phyloP scores from a whole-genome alignment of 257 asterid genomes.

The Cruciata laevipes region DNA sequence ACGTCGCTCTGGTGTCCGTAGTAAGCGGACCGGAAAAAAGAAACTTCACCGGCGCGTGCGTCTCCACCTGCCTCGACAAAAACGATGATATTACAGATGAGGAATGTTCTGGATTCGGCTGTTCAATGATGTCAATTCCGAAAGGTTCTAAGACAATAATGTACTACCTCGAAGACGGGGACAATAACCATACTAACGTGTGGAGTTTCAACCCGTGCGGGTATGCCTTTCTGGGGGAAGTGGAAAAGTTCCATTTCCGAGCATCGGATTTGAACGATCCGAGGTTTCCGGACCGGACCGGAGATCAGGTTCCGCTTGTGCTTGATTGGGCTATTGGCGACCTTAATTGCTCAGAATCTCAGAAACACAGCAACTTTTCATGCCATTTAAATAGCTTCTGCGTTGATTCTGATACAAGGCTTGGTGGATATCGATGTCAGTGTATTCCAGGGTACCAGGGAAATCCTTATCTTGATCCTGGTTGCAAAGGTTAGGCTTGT shows the following conservation, averaged over 20 bases:
- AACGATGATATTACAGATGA: slow-evolving; percentile 29
- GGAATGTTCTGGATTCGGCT: slow-evolving; percentile 44
- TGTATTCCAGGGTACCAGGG: slow-evolving; percentile 50
- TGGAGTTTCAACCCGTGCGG: slow-evolving; percentile 38
- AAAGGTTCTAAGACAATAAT: slow-evolving; percentile 31
- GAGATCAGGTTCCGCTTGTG: slow-evolving; percentile 34
- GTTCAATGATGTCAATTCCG: slow-evolving; percentile 46
- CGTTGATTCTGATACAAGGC: slow-evolving; percentile 32
- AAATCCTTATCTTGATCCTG: slow-evolving; percentile 42
- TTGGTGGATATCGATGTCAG: slow-evolving; percentile 48
- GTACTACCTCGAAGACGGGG: too few species aligned
- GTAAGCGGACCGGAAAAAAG: slow-evolving; percentile 17
- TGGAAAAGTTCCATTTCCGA: slow-evolving; percentile 26
- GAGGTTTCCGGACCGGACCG: slow-evolving; percentile 21
- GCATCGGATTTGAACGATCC: slow-evolving; percentile 24
- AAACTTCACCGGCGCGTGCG: slow-evolving; percentile 31
- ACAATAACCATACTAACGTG: neutral
- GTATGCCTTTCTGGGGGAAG: slow-evolving; percentile 47
- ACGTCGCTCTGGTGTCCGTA: slow-evolving; percentile 12
- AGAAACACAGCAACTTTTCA: slow-evolving; percentile 15
- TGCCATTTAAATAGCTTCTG: slow-evolving; percentile 37
- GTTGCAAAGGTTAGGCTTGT: slow-evolving; percentile 22
- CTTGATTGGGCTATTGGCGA: slow-evolving; percentile 63
- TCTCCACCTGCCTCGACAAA: slow-evolving; percentile 26
- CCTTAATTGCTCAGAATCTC: slow-evolving; percentile 30